Evolutionary conservation across 129 eudicot species (phyloP).

Genomic region (Kitagawia praeruptora): DNA sequence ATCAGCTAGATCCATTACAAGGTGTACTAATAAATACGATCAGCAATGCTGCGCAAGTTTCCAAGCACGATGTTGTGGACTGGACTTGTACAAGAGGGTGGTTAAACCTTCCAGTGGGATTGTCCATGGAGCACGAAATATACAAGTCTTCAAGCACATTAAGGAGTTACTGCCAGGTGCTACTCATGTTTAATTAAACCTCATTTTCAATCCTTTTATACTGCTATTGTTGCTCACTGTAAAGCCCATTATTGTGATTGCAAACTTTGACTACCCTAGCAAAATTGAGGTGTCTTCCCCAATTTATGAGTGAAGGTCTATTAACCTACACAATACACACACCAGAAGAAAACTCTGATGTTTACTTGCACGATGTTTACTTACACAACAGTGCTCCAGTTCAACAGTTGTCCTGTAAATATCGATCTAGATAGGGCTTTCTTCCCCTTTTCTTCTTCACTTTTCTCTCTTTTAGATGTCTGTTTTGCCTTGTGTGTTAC

Average conservation of each 20-base stretch:
- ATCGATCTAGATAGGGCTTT: neutral
- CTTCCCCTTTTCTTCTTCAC: neutral
- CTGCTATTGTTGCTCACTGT: neutral
- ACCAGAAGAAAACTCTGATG: neutral
- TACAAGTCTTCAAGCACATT: slow-evolving; percentile 70
- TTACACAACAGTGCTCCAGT: neutral
- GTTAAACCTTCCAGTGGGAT: slow-evolving; percentile 91
- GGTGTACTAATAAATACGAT: slow-evolving; percentile 80
- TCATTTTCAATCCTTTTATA: neutral
- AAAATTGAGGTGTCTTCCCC: neutral
- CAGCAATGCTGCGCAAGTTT: slow-evolving; percentile 85
- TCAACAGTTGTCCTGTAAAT: neutral
- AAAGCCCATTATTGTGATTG: neutral
- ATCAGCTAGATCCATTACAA: slow-evolving; percentile 92
- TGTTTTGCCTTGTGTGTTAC: neutral
- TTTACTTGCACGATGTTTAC: neutral
- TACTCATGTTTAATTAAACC: neutral
- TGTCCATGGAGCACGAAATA: slow-evolving; percentile 95
- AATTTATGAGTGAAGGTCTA: neutral
- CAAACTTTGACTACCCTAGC: neutral
- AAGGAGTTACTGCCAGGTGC: slow-evolving; percentile 72
- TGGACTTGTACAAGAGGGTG: slow-evolving; percentile 97
- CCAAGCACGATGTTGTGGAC: slow-evolving; percentile 96
- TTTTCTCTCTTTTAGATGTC: neutral
- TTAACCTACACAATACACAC: neutral